Conservation (phyloP, 163 green algal genomes). For the Prototheca cutis region DNA sequence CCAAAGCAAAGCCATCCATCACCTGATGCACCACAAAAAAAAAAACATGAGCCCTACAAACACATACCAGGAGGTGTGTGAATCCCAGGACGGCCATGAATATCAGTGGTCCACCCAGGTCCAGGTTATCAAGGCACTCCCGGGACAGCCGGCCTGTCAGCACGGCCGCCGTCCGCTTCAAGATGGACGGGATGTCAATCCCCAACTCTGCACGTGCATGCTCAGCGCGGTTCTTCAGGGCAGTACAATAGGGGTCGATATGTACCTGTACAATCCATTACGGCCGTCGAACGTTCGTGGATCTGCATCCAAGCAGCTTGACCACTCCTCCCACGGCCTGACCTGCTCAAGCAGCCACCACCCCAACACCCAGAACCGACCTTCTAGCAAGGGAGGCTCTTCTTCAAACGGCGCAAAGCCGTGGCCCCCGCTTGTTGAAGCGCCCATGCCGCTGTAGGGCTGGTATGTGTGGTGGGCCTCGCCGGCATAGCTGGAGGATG, state of each 20-base stretch:
- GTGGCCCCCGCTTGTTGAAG: neutral
- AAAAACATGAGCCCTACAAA: too few species aligned
- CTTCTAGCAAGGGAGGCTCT: conserved; percentile 73
- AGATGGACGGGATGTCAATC: conserved; percentile 76
- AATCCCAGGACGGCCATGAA: conserved; percentile 60
- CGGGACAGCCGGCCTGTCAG: conserved; percentile 47
- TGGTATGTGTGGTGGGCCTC: neutral
- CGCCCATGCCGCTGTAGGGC: neutral
- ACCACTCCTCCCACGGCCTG: too few species aligned
- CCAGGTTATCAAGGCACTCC: conserved; percentile 53
- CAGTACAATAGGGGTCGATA: too few species aligned
- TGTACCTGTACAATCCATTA: too few species aligned
- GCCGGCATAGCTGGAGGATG: neutral
- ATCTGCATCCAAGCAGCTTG: too few species aligned
- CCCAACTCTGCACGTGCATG: conserved; percentile 89
- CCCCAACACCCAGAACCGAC: conserved; percentile 11
- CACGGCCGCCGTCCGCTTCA: conserved; percentile 54
- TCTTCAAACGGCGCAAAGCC: conserved; percentile 59
- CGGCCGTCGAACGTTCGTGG: too few species aligned
- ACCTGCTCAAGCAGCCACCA: neutral
- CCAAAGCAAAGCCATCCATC: too few species aligned
- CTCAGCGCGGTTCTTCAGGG: too few species aligned
- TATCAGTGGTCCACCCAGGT: conserved; percentile 76
- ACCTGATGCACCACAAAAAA: too few species aligned
- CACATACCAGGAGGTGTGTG: conserved; percentile 65